These are phyloP conservation scores for Fagopyrum tataricum DNA, from an alignment of 148 eudicot species.

Conservation along the genomic window DNA sequence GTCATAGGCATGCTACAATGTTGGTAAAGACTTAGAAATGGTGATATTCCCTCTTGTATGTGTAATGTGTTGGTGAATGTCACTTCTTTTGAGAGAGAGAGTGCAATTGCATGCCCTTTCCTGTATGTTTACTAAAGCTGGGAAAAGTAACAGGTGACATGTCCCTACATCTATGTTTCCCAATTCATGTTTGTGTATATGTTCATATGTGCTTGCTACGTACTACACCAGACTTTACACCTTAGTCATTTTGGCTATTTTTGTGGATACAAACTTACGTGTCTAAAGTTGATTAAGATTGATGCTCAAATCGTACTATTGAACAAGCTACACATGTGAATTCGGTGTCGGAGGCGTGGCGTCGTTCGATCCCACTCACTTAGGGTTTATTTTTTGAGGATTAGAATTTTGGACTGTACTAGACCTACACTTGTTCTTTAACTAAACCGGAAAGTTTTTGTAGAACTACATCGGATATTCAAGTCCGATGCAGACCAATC, in stretches of 20 bases:
- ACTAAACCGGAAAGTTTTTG: too few relatives aligned
- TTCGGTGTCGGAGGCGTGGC: not conserved
- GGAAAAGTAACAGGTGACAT: not conserved
- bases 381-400: too few relatives aligned
- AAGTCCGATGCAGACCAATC: too few relatives aligned
- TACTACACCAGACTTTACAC: not conserved
- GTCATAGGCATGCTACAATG: not conserved
- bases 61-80: not conserved
- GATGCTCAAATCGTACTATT: not conserved
- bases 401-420: too few relatives aligned
- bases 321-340: not conserved
- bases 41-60: not conserved
- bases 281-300: not conserved
- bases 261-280: not conserved
- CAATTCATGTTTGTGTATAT: not conserved
- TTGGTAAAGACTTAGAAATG: too few relatives aligned
- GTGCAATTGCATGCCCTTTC: not conserved
- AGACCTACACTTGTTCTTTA: too few relatives aligned
- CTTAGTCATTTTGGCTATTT: not conserved
- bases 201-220: not conserved
- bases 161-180: not conserved
- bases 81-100: not conserved
- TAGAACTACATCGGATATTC: too few relatives aligned
- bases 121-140: not conserved
- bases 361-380: not conserved